Evolutionary conservation across 768 basidiomycete genomes (phyloP).

Genomic region (Agrocybe chaxingu): DNA sequence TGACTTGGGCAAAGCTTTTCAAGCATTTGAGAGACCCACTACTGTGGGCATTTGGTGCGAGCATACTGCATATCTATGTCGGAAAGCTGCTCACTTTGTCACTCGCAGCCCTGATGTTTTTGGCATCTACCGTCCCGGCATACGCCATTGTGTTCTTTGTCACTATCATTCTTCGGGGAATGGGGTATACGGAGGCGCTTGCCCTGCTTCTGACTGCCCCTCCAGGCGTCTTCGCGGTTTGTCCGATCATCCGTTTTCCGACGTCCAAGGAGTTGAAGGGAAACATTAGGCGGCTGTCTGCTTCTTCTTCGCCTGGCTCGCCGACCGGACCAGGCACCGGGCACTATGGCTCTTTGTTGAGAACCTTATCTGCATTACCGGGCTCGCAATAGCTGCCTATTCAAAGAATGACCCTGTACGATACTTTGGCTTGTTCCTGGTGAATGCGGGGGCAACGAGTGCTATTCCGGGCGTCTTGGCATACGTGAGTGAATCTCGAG

Average conservation of each 20-base stretch:
- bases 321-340: slow-evolving; percentile 27
- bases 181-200: slow-evolving; percentile 27
- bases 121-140: slow-evolving; percentile 33
- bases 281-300: slow-evolving; percentile 24
- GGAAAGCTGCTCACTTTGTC: neutral
- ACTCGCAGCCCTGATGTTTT: slow-evolving; percentile 31
- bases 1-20: slow-evolving; percentile 27
- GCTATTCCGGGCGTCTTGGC: slow-evolving; percentile 31
- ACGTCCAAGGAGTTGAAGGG: too few species aligned
- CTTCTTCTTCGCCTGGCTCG: slow-evolving; percentile 30
- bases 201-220: slow-evolving; percentile 33
- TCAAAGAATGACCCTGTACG: slow-evolving; percentile 20
- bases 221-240: slow-evolving; percentile 30
- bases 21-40: slow-evolving; percentile 33
- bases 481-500: slow-evolving; percentile 22
- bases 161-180: slow-evolving; percentile 31
- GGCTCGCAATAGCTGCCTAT: slow-evolving; percentile 27
- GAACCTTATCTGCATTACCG: slow-evolving; percentile 24
- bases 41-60: slow-evolving; percentile 32
- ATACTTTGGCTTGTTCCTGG: slow-evolving; percentile 32
- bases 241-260: neutral
- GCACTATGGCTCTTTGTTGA: slow-evolving; percentile 27
- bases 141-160: slow-evolving; percentile 34
- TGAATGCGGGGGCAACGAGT: slow-evolving; percentile 29
- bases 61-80: neutral